A percentile compares a stretch with the other conserved stretches of the same genome.
phyloP scores from a whole-genome alignment of 768 basidiomycete species.

The Pleurotus djamor region DNA sequence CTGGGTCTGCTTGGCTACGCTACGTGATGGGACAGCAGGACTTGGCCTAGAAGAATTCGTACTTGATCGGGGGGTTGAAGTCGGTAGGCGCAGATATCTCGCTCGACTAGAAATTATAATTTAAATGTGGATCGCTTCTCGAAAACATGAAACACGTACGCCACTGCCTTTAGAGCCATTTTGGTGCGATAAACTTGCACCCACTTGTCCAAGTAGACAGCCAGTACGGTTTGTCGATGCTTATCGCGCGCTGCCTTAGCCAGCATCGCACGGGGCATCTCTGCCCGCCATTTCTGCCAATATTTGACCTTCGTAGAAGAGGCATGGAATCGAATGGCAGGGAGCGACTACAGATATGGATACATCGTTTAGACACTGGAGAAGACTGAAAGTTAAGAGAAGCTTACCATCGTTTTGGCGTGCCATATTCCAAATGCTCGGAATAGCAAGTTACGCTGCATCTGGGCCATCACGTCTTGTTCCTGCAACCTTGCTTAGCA shows the following conservation, averaged over 20 bases:
- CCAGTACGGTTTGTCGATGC: slow-evolving; percentile 52
- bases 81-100: slow-evolving; percentile 74
- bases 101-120: slow-evolving; percentile 54
- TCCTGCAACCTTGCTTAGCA: slow-evolving; percentile 37
- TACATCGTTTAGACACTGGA: slow-evolving; percentile 3
- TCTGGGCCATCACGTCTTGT: slow-evolving; percentile 55
- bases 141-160: slow-evolving; percentile 50
- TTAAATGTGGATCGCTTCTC: slow-evolving; percentile 8
- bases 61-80: slow-evolving; percentile 41
- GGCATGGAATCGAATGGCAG: slow-evolving; percentile 77
- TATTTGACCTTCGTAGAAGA: slow-evolving; percentile 54
- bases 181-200: slow-evolving; percentile 64
- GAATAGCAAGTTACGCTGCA: slow-evolving; percentile 58
- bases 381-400: neutral
- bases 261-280: slow-evolving; percentile 69
- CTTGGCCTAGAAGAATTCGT: slow-evolving; percentile 17
- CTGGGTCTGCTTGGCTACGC: neutral
- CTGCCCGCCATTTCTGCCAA: slow-evolving; percentile 66
- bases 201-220: slow-evolving; percentile 63
- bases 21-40: slow-evolving; percentile 8
- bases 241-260: slow-evolving; percentile 63
- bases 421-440: slow-evolving; percentile 76
- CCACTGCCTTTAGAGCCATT: slow-evolving; percentile 75
- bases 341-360: slow-evolving; percentile 51
- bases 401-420: slow-evolving; percentile 66